Percentiles rank a stretch among this genome's conserved stretches.
These are phyloP conservation scores for Coniochaeta sp. DNA, from an alignment of 2,329 filamentous ascomycete species.

Conservation along the genomic window DNA sequence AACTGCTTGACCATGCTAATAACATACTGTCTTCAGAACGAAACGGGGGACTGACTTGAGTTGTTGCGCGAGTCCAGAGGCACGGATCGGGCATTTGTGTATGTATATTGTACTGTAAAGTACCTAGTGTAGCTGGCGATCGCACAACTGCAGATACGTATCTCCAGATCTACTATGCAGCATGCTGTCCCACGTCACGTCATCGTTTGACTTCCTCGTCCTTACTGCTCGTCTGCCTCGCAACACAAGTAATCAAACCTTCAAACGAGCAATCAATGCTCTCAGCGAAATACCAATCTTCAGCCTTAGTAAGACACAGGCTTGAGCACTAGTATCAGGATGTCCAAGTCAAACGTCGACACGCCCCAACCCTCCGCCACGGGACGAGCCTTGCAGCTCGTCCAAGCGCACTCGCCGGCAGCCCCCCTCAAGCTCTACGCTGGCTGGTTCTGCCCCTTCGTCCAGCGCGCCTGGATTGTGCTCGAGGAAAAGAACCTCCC, in stretches of 20 bases:
- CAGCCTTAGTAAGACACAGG: neutral
- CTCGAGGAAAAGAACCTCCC: conserved; percentile 66
- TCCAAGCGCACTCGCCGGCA: conserved; percentile 34
- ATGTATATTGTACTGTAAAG: neutral
- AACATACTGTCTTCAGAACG: neutral
- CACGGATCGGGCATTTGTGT: neutral
- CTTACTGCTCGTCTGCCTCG: neutral
- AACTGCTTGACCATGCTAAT: neutral
- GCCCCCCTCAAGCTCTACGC: conserved; percentile 60
- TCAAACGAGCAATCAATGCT: neutral
- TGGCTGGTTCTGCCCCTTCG: conserved; percentile 67
- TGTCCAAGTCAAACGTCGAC: conserved; percentile 25
- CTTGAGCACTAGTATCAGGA: neutral
- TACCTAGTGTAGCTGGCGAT: too few species aligned
- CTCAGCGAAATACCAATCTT: neutral
- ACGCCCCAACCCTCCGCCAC: conserved; percentile 38
- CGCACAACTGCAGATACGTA: neutral
- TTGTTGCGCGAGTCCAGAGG: neutral
- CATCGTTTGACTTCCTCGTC: neutral
- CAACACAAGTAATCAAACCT: neutral
- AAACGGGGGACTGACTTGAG: neutral
- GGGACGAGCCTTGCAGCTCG: conserved; percentile 41
- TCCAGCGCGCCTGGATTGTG: conserved; percentile 67
- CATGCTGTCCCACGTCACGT: neutral
- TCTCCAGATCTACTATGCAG: neutral